Conservation (phyloP, 2,329 filamentous ascomycete genomes). For the Clarireedia paspali region DNA sequence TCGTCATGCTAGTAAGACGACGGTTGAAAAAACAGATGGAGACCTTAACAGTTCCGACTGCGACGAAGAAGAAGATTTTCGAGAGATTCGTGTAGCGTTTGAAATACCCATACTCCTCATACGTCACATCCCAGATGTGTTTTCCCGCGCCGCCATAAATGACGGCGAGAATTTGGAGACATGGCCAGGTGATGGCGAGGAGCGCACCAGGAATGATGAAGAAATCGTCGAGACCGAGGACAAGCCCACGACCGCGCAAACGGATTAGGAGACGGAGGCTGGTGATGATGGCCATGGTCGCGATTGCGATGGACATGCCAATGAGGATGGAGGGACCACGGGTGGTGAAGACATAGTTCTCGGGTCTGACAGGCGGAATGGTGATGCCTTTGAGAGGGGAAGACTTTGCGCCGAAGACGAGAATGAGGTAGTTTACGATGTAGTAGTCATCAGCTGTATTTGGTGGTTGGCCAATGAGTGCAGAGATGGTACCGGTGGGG, state of each 20-base stretch:
- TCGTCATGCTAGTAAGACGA: conserved; percentile 29
- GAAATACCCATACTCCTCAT: conserved; percentile 34
- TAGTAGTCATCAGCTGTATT: conserved; percentile 27
- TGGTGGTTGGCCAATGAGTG: conserved; percentile 23
- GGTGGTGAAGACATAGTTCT: conserved; percentile 21
- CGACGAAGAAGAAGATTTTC: conserved; percentile 94
- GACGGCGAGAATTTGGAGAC: conserved; percentile 24
- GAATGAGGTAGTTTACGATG: conserved; percentile 24
- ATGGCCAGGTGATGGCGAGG: conserved; percentile 25
- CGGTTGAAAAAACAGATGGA: conserved; percentile 32
- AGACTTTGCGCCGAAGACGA: conserved; percentile 14
- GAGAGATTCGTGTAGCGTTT: conserved; percentile 78
- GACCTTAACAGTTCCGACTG: conserved; percentile 44
- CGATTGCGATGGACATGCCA: conserved; percentile 26
- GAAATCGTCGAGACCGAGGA: conserved; percentile 31
- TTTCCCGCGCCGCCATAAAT: conserved; percentile 23
- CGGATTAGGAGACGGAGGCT: conserved; percentile 25
- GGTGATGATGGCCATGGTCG: conserved; percentile 27
- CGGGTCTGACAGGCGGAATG: conserved; percentile 1
- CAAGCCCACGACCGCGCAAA: conserved; percentile 21
- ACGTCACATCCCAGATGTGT: conserved; percentile 30
- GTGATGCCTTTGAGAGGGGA: conserved; percentile 13
- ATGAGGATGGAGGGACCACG: conserved; percentile 24
- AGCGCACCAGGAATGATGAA: conserved; percentile 28
- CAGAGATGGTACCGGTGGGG: conserved; percentile 18